Evolutionary conservation across 768 basidiomycete genomes (phyloP), one percentile per base, ranked within the genome.

Genomic region (Boletus vermiculosoides): DNA sequence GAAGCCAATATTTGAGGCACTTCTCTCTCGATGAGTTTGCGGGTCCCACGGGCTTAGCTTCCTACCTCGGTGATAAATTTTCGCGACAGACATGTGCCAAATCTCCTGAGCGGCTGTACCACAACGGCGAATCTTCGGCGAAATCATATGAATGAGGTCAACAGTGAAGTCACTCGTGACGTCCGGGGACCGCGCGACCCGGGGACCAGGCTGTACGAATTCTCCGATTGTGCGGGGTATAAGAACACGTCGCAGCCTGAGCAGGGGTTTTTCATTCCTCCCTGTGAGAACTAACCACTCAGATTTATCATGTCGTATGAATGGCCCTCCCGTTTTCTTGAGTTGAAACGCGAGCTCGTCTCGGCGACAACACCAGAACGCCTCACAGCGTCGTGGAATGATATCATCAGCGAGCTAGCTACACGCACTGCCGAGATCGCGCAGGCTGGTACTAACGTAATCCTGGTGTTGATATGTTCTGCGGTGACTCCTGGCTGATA

Each of bases 281-380:
- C 13, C 8, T 13, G 39, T 55, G 9, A 33, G 11, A 44, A 39
- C 46, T 45, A 45, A 45, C 42, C n/a, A 16, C 34, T 15, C 31
- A 8, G 20, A 31, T 25, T 44, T 54, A 50, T 18, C 37, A 65
- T 71, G 65, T 46, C 25, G 9, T 47, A 52, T 30, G 44, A 39
- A 31, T 66, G 61, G 63, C 65, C 67, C 12, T 31, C 78, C 39
- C 84, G 80, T 42, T 86, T 86, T 61, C 66, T 71, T 6, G 80
- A 85, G 44, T 56, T 87, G 59, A 88, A 89, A 70, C 74, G 74
- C 45, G 74, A 83, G 58, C 83, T 89, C 46, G 82, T 80, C 1
- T 69, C 68, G 0, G 72, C 74, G 3, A 80, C 81, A 59, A 79
- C 83, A 15, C 72, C 80, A 69, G 68, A 73, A 55, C 76, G 71